A percentile compares a stretch with the other conserved stretches of the same genome.
Evolutionary conservation across 2,329 filamentous ascomycete genomes (phyloP).

Genomic region (Macrophomina phaseolina): DNA sequence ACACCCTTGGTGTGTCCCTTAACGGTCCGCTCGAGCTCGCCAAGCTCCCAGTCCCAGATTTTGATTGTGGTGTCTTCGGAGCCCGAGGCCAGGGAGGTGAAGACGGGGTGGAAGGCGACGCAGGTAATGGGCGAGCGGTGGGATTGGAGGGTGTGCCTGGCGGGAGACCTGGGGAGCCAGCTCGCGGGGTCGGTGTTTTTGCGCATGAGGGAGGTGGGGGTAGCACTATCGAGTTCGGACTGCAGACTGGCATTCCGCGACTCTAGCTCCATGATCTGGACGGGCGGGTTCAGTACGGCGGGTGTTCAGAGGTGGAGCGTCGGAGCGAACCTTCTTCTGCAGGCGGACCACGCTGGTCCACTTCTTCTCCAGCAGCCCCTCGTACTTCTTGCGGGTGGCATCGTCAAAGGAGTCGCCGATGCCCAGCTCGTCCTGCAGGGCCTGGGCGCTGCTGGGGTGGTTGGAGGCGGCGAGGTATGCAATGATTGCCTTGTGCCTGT

Average conservation of each 20-base stretch:
- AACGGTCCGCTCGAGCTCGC: slow-evolving; percentile 86
- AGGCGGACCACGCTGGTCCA: slow-evolving; percentile 95
- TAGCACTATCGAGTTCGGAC: slow-evolving; percentile 82
- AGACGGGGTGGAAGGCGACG: slow-evolving; percentile 90
- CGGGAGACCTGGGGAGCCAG: slow-evolving; percentile 85
- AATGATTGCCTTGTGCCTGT: slow-evolving; percentile 90
- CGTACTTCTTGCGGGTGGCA: slow-evolving; percentile 89
- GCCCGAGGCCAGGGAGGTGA: slow-evolving; percentile 86
- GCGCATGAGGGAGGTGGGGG: slow-evolving; percentile 76
- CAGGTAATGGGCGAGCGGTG: slow-evolving; percentile 83
- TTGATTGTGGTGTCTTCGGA: slow-evolving; percentile 95
- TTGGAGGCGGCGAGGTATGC: slow-evolving; percentile 81
- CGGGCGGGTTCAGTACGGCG: background rate
- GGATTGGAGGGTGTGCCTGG: slow-evolving; percentile 81
- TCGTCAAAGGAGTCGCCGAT: slow-evolving; percentile 78
- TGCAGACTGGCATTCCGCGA: slow-evolving; percentile 74
- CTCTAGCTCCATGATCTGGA: slow-evolving; percentile 91
- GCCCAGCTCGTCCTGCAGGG: slow-evolving; percentile 77
- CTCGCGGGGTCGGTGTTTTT: slow-evolving; percentile 82
- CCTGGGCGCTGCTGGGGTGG: slow-evolving; percentile 70
- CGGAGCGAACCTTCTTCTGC: slow-evolving; percentile 80
- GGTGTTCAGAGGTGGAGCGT: background rate
- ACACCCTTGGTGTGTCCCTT: slow-evolving; percentile 93
- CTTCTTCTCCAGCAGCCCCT: slow-evolving; percentile 93
- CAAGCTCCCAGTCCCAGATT: slow-evolving; percentile 96